Conservation (phyloP, 345 rosid species). For the Boechera retrofracta region DNA sequence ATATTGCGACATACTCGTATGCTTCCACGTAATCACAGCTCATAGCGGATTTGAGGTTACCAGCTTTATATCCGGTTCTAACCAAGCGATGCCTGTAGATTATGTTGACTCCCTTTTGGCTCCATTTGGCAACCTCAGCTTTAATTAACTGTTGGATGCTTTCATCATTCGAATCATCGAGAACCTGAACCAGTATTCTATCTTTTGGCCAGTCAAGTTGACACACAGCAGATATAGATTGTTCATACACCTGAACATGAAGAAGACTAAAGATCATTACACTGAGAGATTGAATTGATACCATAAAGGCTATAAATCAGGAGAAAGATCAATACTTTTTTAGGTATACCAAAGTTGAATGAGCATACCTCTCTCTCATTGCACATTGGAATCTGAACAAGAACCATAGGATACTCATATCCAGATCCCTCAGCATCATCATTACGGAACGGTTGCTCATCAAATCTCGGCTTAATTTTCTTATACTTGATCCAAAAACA, state of each 20-base stretch:
- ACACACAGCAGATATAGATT: slow-evolving; percentile 84
- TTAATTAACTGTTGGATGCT: slow-evolving; percentile 68
- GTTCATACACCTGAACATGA: slow-evolving; percentile 69
- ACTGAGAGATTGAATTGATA: not conserved
- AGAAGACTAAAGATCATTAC: slow-evolving; percentile 26
- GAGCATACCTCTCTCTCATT: slow-evolving; percentile 74
- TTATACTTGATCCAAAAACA: slow-evolving; percentile 83
- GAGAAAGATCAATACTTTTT: not conserved
- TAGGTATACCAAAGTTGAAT: slow-evolving; percentile 1
- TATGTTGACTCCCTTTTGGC: slow-evolving; percentile 71
- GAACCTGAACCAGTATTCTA: slow-evolving; percentile 70
- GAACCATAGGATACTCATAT: slow-evolving; percentile 74
- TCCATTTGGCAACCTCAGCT: slow-evolving; percentile 72
- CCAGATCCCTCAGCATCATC: slow-evolving; percentile 62
- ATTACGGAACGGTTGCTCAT: slow-evolving; percentile 59
- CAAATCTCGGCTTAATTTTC: slow-evolving; percentile 67
- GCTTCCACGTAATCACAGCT: slow-evolving; percentile 73
- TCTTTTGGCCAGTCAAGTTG: slow-evolving; percentile 91
- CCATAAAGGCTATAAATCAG: slow-evolving; percentile 8
- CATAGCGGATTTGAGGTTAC: slow-evolving; percentile 91
- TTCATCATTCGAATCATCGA: slow-evolving; percentile 77
- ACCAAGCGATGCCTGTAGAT: slow-evolving; percentile 71
- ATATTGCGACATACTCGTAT: slow-evolving; percentile 84
- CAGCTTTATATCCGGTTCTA: slow-evolving; percentile 90
- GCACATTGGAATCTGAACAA: slow-evolving; percentile 90